Conservation (phyloP, 2,329 filamentous ascomycete genomes). For the Beauveria scarabaeidicola region DNA sequence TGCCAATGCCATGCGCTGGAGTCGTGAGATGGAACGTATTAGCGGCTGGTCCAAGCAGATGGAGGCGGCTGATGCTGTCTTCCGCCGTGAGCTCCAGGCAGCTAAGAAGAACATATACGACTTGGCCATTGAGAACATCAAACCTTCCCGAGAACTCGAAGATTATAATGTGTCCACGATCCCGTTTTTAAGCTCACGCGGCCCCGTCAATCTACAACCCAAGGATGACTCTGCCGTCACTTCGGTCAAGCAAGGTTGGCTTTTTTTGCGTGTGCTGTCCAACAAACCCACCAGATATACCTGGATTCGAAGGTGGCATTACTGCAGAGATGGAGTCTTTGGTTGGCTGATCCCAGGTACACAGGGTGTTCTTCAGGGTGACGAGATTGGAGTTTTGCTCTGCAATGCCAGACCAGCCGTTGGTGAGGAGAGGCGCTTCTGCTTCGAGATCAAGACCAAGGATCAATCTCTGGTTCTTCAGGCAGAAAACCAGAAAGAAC, state of each 20-base stretch:
- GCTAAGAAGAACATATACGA: conserved; percentile 79
- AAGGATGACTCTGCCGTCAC: conserved; percentile 41
- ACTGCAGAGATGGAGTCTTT: conserved; percentile 91
- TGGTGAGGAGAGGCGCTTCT: conserved; percentile 88
- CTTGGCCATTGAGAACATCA: conserved; percentile 56
- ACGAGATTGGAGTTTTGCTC: conserved; percentile 89
- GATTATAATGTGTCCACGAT: conserved; percentile 88
- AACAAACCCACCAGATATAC: conserved; percentile 85
- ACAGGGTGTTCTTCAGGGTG: conserved; percentile 86
- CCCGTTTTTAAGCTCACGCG: conserved; percentile 67
- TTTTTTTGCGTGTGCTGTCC: conserved; percentile 71
- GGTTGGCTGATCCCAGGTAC: conserved; percentile 82
- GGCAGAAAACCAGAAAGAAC: conserved; percentile 81
- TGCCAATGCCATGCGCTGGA: conserved; percentile 57
- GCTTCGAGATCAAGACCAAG: conserved; percentile 98
- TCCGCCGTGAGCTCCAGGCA: conserved; percentile 70
- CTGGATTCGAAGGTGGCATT: conserved; percentile 92
- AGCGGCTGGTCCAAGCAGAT: conserved; percentile 91
- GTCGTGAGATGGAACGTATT: conserved; percentile 79
- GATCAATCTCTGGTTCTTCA: conserved; percentile 83
- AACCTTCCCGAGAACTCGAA: conserved; percentile 85
- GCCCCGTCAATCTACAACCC: conserved; percentile 56
- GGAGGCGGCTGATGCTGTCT: conserved; percentile 77
- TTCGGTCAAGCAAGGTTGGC: conserved; percentile 87
- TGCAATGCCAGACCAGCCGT: conserved; percentile 89